Conservation (phyloP, 2,329 filamentous ascomycete genomes). For the Clonostachys solani region DNA sequence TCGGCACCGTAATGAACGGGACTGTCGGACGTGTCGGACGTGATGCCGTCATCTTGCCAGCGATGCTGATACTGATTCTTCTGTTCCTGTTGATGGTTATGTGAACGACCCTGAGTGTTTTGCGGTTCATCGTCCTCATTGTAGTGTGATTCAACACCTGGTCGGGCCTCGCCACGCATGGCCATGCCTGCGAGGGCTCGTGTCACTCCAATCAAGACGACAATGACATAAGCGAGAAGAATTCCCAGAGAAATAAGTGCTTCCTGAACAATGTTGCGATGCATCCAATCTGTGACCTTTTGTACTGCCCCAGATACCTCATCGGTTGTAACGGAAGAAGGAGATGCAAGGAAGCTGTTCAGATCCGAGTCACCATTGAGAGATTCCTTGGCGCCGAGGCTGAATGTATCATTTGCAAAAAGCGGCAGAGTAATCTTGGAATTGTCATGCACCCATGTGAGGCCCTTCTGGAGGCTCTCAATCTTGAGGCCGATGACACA, state of each 20-base stretch:
- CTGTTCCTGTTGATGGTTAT: no score
- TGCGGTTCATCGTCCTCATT: no score
- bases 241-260: constrained; percentile 74
- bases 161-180: constrained; percentile 28
- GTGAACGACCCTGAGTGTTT: no score
- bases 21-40: no score
- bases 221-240: constrained; percentile 71
- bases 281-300: constrained; percentile 64
- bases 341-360: constrained; percentile 72
- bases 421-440: constrained; percentile 78
- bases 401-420: constrained; percentile 79
- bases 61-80: no score
- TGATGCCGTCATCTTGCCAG: no score
- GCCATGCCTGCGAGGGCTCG: constrained; percentile 61
- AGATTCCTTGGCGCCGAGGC: constrained; percentile 64
- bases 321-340: constrained; percentile 69
- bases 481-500: constrained; percentile 90
- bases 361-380: constrained; percentile 54
- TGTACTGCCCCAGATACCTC: constrained; percentile 75
- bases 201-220: constrained; percentile 69
- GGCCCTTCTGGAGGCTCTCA: constrained; percentile 74
- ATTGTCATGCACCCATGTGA: constrained; percentile 92
- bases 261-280: constrained; percentile 67
- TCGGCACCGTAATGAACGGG: no score
- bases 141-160: no score